Evolutionary conservation across 192 early-diverging fungal species (phyloP).

Genomic region (Coemansia sp.): DNA sequence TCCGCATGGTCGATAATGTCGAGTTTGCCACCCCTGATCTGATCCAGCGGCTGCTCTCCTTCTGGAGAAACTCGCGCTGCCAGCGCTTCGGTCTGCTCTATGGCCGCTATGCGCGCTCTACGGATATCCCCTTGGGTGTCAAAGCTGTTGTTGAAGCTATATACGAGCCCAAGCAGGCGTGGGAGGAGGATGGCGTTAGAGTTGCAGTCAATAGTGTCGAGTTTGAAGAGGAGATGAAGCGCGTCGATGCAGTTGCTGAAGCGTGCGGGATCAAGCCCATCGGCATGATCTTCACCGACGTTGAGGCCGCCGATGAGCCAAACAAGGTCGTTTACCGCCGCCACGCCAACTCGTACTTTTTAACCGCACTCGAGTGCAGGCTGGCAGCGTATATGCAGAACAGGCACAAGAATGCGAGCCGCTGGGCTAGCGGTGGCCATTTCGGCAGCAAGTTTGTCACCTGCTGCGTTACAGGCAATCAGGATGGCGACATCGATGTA

Average conservation of each 20-base stretch:
- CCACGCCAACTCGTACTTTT: slow-evolving; percentile 90
- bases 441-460: slow-evolving; percentile 96
- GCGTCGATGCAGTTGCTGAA: slow-evolving; percentile 63
- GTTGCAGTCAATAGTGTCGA: slow-evolving; percentile 62
- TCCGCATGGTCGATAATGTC: slow-evolving; percentile 95
- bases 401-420: slow-evolving; percentile 67
- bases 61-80: slow-evolving; percentile 82
- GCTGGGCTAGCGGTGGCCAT: slow-evolving; percentile 74
- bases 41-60: slow-evolving; percentile 84
- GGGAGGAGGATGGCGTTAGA: slow-evolving; percentile 72
- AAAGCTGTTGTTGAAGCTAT: slow-evolving; percentile 95
- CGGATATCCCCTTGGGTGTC: slow-evolving; percentile 91
- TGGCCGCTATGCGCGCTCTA: slow-evolving; percentile 87
- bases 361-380: slow-evolving; percentile 87
- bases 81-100: slow-evolving; percentile 96
- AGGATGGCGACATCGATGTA: slow-evolving; percentile 84
- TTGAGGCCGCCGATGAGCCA: slow-evolving; percentile 79
- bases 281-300: slow-evolving; percentile 94
- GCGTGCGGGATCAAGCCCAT: slow-evolving; percentile 72
- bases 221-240: slow-evolving; percentile 50
- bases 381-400: slow-evolving; percentile 86
- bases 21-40: slow-evolving; percentile 83
- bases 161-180: slow-evolving; percentile 91
- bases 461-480: slow-evolving; percentile 88
- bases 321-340: slow-evolving; percentile 87